Conservation (phyloP, 2,329 filamentous ascomycete species). For the Ceratocystis destructans region DNA sequence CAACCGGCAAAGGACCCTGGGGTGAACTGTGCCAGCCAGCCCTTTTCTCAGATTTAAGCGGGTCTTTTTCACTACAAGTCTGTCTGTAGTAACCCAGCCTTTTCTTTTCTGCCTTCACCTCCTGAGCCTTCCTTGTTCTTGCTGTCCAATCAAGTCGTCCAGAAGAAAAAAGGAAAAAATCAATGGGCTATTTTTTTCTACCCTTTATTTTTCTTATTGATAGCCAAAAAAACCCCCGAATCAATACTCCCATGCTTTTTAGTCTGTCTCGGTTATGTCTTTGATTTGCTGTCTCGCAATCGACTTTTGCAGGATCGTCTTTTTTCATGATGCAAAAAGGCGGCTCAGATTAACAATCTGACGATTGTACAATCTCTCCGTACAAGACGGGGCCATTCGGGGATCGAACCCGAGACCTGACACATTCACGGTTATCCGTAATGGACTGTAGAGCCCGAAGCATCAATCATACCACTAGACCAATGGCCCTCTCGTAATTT, state of each 20-base stretch:
- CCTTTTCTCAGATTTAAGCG: not conserved
- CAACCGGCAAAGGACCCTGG: not conserved
- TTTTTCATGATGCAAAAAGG: not conserved
- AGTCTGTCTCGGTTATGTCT: not conserved
- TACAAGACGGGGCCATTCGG: constrained; percentile 15
- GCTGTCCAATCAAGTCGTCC: not conserved
- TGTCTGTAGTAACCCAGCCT: not conserved
- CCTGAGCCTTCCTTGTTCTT: not conserved
- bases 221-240: not conserved
- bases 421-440: constrained; percentile 17
- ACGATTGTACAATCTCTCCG: not conserved
- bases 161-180: not conserved
- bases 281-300: not conserved
- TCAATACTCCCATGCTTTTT: not conserved
- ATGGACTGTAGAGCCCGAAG: constrained; percentile 18
- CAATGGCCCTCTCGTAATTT: constrained; percentile 10
- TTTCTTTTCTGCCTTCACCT: not conserved
- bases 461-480: constrained; percentile 19
- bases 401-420: constrained; percentile 19
- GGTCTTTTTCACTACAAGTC: not conserved
- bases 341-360: not conserved
- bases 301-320: too few species aligned
- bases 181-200: not conserved
- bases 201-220: not conserved
- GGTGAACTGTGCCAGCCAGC: not conserved